These are phyloP conservation scores for Isochrysis galbana DNA, from an alignment of 78 protist species.

Conservation along the genomic window DNA sequence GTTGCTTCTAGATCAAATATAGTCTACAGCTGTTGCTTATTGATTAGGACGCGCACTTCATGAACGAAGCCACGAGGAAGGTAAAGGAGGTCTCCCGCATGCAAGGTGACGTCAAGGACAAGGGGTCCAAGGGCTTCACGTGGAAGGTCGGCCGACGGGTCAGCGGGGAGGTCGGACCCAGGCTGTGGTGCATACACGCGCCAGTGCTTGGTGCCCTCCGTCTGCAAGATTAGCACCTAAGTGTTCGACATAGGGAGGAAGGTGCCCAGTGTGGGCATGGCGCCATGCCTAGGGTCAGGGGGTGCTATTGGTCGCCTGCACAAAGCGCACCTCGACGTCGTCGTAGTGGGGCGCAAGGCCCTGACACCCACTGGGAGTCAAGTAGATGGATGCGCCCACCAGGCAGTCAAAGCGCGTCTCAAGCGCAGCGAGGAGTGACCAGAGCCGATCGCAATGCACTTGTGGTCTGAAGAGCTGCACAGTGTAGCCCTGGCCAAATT, in stretches of 20 bases:
- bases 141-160: background rate
- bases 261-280: background rate
- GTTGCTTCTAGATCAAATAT: no score
- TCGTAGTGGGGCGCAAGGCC: slow-evolving; percentile 38
- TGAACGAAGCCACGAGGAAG: slow-evolving; percentile 28
- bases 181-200: background rate
- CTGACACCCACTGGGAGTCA: slow-evolving; percentile 12
- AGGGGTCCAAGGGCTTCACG: background rate
- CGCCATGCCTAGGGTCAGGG: background rate
- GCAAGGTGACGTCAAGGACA: background rate
- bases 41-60: no score
- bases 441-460: background rate
- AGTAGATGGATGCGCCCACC: background rate
- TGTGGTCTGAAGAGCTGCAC: background rate
- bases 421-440: background rate
- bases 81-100: slow-evolving; percentile 30
- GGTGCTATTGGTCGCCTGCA: background rate
- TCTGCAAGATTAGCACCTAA: slow-evolving; percentile 20
- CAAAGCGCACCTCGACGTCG: slow-evolving; percentile 39
- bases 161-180: background rate
- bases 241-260: no score
- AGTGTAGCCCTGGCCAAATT: background rate
- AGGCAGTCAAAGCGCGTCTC: background rate
- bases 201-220: slow-evolving; percentile 17
- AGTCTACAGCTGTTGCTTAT: no score